phyloP scores from a whole-genome alignment of 1,284 basidiomycete species.

The Fistulinella staudtii region DNA sequence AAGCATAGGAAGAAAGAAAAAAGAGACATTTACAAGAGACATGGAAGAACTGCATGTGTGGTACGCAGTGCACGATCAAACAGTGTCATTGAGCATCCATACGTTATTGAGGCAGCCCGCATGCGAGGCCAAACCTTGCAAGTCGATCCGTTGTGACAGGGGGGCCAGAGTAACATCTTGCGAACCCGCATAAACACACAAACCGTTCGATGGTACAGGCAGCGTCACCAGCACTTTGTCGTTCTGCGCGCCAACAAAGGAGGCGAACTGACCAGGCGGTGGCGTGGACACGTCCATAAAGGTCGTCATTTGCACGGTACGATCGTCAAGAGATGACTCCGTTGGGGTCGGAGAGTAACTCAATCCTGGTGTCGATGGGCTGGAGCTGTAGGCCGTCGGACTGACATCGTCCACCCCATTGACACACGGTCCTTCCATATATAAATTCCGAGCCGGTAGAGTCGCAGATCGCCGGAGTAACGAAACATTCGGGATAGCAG shows the following conservation, averaged over 20 bases:
- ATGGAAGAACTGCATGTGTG: not conserved
- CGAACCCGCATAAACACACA: slow-evolving; percentile 17
- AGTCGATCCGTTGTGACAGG: slow-evolving; percentile 11
- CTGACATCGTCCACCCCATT: slow-evolving; percentile 11
- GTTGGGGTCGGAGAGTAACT: slow-evolving; percentile 55
- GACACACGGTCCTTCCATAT: slow-evolving; percentile 12
- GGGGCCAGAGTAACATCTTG: slow-evolving; percentile 14
- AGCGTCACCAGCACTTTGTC: slow-evolving; percentile 24
- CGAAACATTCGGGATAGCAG: slow-evolving; percentile 10
- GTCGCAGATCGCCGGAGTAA: slow-evolving; percentile 27
- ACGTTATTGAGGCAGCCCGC: slow-evolving; percentile 7
- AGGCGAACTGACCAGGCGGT: slow-evolving; percentile 29
- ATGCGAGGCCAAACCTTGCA: slow-evolving; percentile 13
- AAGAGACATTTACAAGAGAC: slow-evolving; percentile 11
- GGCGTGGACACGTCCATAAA: slow-evolving; percentile 42
- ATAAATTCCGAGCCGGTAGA: slow-evolving; percentile 14
- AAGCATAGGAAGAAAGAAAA: slow-evolving; percentile 3
- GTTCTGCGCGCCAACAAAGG: slow-evolving; percentile 30
- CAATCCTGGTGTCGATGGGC: slow-evolving; percentile 49
- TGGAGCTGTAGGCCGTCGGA: slow-evolving; percentile 23
- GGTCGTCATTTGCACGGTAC: slow-evolving; percentile 49
- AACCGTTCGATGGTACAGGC: slow-evolving; percentile 11
- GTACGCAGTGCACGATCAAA: slow-evolving; percentile 7
- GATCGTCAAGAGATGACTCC: slow-evolving; percentile 50
- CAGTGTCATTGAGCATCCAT: slow-evolving; percentile 20